Evolutionary conservation across 1,284 basidiomycete genomes (phyloP).

Genomic region (Trichosporon asahii): DNA sequence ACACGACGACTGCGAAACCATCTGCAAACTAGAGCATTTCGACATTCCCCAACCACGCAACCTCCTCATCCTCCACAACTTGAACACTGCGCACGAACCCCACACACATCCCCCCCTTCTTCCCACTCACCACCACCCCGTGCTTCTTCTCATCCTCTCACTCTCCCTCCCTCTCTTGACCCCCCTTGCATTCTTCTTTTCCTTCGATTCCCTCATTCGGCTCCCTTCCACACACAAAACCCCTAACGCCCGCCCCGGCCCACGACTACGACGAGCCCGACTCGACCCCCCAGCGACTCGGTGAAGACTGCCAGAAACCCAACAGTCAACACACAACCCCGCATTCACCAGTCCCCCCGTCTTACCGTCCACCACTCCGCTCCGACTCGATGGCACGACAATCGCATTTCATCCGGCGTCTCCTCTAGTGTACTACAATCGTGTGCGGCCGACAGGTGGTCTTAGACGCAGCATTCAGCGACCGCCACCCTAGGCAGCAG

Average conservation of each 20-base stretch:
- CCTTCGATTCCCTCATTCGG: not conserved
- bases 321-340: not conserved
- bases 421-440: not conserved
- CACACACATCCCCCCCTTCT: not conserved
- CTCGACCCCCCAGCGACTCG: no score
- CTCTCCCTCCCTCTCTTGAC: not conserved
- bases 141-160: not conserved
- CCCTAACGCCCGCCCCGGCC: not conserved
- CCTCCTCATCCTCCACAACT: not conserved
- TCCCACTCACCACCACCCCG: not conserved
- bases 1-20: not conserved
- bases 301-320: no score
- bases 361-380: not conserved
- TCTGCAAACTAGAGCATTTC: not conserved
- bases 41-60: not conserved
- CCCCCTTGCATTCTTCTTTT: conserved; percentile 1
- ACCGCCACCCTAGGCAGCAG: not conserved
- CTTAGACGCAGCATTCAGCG: not conserved
- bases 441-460: not conserved
- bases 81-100: not conserved
- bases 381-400: not conserved
- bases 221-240: not conserved
- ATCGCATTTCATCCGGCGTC: not conserved
- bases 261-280: not conserved
- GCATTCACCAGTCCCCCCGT: not conserved